Evolutionary conservation across 208 protist species (phyloP).

Genomic region (Crithidia bombi): DNA sequence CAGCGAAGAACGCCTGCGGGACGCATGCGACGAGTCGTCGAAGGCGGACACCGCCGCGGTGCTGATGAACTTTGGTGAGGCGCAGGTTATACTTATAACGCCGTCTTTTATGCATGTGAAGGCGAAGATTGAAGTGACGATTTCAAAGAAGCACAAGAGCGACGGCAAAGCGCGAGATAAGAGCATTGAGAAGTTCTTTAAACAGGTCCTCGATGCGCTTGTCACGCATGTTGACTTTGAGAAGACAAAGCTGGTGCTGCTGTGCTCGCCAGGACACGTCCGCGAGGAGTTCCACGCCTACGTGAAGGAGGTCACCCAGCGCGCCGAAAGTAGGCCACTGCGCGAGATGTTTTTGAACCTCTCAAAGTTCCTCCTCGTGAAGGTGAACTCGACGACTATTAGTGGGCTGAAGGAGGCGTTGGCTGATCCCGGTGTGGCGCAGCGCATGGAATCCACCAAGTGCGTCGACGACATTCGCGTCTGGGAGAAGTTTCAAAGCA

Average conservation of each 20-base stretch:
- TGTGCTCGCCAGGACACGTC: constrained; percentile 95
- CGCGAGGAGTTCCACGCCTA: constrained; percentile 88
- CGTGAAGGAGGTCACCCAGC: constrained; percentile 45
- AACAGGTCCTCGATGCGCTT: constrained; percentile 90
- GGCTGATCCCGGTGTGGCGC: constrained; percentile 73
- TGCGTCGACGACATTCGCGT: constrained; percentile 90
- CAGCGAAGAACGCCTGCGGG: constrained; percentile 53
- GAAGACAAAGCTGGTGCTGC: constrained; percentile 94
- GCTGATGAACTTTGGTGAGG: constrained; percentile 95
- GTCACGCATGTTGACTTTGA: constrained; percentile 92
- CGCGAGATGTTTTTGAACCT: constrained; percentile 82
- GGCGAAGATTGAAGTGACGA: constrained; percentile 87
- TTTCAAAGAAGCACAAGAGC: constrained; percentile 83
- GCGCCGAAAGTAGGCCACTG: constrained; percentile 61
- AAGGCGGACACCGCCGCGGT: constrained; percentile 93
- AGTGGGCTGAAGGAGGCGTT: constrained; percentile 90
- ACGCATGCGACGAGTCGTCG: constrained; percentile 74
- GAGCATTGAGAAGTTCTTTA: constrained; percentile 94
- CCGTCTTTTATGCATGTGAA: constrained; percentile 93
- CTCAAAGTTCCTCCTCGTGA: constrained; percentile 92
- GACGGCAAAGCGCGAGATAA: constrained; percentile 86
- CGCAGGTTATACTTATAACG: constrained; percentile 93
- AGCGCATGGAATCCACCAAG: constrained; percentile 87
- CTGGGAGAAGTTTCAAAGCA: constrained; percentile 95
- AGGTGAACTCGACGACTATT: constrained; percentile 89